Conservation (phyloP, 805 yeast species). For the Cephaloascus albidus region DNA sequence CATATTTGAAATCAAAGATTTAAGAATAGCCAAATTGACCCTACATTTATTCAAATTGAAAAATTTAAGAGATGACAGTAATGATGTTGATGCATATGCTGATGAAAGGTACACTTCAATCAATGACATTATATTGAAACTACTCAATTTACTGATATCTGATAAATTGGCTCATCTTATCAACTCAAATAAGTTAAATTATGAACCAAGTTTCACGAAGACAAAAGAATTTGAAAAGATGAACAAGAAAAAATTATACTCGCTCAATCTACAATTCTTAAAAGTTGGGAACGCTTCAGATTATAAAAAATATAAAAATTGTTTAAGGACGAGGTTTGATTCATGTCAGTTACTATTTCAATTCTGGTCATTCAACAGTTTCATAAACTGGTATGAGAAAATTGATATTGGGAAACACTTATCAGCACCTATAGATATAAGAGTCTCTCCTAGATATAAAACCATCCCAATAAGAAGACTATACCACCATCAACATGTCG, state of each 20-base stretch:
- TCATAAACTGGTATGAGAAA: conserved; percentile 27
- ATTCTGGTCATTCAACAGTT: conserved; percentile 29
- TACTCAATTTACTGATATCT: background rate
- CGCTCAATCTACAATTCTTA: background rate
- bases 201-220: background rate
- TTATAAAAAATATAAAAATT: conserved; percentile 16
- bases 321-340: conserved; percentile 27
- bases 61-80: conserved; percentile 6
- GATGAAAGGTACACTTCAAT: conserved; percentile 2
- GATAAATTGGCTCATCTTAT: background rate
- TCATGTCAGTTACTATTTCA: conserved; percentile 25
- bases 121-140: background rate
- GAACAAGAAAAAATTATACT: background rate
- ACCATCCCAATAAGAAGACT: background rate
- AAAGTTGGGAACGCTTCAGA: background rate
- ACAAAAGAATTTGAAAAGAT: background rate
- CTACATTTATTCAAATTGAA: background rate
- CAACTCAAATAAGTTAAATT: background rate
- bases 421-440: conserved; percentile 17
- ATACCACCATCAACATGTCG: background rate
- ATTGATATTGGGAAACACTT: conserved; percentile 25
- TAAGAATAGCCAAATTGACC: background rate
- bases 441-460: conserved; percentile 4
- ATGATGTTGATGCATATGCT: conserved; percentile 4
- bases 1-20: background rate